Evolutionary conservation across 179 eudicot species (phyloP), one percentile per base, ranked within the genome.

Genomic region (Sideroxylon spinosum): DNA sequence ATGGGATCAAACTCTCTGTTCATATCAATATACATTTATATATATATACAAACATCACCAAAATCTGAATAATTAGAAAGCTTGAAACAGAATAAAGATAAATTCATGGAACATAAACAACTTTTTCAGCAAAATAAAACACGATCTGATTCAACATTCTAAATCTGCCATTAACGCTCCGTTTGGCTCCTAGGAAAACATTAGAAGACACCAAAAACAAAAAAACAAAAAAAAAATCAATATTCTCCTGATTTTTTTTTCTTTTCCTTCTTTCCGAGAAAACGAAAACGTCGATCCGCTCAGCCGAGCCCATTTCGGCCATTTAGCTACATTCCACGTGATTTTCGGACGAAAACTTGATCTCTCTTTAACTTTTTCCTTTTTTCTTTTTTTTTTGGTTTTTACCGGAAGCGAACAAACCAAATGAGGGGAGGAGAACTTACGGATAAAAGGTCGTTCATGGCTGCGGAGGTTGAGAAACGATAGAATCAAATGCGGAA

Each of bases 361-460:
- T 56, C 13, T 26, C 19, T 49, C 0, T 0, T 9, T 22, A 4
- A 14, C 10, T 10, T 11, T 10, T 19, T 22, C 49, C 25, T 23
- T 7, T 17, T 22, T 71, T 10, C 5, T 10, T 19, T 22, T 70
- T 52, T 23, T 7, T 17, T 22, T 71, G 59, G 22, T 29, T 29
- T 53, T 56, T 48, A 14, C 12, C 12, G 28, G 74, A 49, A 49
- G 7, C 72, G 19, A 70, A 72, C 46, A 56, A n/a, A 57, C 2
- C 17, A 11, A 7, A 44, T 12, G 76, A 52, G 48, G 7, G 28
- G n/a, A 46, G 49, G 28, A 66, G 63, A 0, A 78, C 56, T 79
- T 81, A 87, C 90, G 84, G 90, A 81, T 19, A 87, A 71, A 74
- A 87, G 87, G 61, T 87, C 86, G 78, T 87, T 87, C 90, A 87